Base-by-base conservation (phyloP, 192 early-diverging fungal genomes). In the Mortierella hygrophila region DNA sequence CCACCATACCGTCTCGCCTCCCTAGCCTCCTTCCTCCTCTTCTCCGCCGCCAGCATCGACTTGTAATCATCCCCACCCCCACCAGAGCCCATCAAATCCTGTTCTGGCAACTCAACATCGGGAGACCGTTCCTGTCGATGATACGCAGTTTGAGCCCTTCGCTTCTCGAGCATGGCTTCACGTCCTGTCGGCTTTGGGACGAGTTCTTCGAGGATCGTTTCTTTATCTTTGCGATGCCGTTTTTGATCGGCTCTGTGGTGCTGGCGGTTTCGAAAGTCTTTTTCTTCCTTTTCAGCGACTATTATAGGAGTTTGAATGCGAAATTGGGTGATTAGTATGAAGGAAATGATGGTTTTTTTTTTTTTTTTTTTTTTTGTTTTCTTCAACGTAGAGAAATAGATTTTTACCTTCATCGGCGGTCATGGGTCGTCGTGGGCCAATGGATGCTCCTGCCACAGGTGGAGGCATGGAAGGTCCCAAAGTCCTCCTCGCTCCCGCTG, bases 101-200 rank as follows among this genome's bases (percentile, higher is more conserved):
- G 77, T 35, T 95, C 94, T 35, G 91, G 89, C 23, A 94, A 49
- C 72, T 93, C 93, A 0, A 93, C 82, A 88, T 95, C 94, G 0
- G 91, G 89, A 40, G 94, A 94, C 1, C 86, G 82, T 55, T 95
- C 95, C 46, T 89, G 90, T 16, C 89, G 88, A 78, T 93, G 89
- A 44, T 89, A 93, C 3, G 90, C 93, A 46, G 90, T 95, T 35
- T 87, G 75, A 4, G 93, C 90, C n/a, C 91, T 88, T 37, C 87
- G 79, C 71, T 96, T 95, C 35, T 92, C 94, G 1, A 94, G 29
- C 72, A 89, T 85, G 1, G 94, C 94, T 74, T 95, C 94, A 16
- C 94, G 86, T 1, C 89, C 88, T 3, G 94, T 94, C 29, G 89
- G 89, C 74, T 93, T 94, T 21, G 95, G 95, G 6, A 88, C 93